Base-by-base conservation (phyloP, 2,329 filamentous ascomycete genomes). In the Leptographium lundbergii region DNA sequence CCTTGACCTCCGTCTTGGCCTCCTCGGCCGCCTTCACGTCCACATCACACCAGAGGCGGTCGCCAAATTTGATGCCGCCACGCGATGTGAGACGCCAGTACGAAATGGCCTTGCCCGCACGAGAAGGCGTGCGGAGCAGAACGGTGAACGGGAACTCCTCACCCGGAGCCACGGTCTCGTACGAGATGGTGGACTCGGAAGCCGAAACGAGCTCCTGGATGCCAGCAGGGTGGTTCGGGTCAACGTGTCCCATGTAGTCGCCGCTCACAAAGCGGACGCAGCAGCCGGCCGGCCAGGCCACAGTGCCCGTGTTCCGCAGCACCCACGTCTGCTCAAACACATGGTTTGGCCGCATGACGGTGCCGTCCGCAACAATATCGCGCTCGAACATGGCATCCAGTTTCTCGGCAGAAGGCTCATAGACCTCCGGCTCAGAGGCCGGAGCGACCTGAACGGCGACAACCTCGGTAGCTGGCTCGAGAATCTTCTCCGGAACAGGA, bases 21-120 rank as follows among this genome's bases (percentile, higher is more conserved):
- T 70, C 68, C 65, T 75, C 69, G 63, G 72, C 68, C 34, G 68
- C 66, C 65, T 77, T 74, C 65, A 96, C 89, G 56, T 83, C 81
- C 63, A 99, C 83, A 65, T 97, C 91, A 69, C 92, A 96, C 92
- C 92, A 99, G 54, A 99, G 78, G 67, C 91, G 88, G 75, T 96
- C 89, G 47, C 94, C 94, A 64, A 97, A 96, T 64, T 89, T 87
- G 63, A 81, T 77, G 27, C 91, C 91, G 60, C 89, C 85, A 9
- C 84, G 79, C 61, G 89, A 85, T 66, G 91, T 95, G 64, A 99
- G 77, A 63, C 92, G 91, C 94, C 94, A 99, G 80, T 96, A 96
- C 1, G 94, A 97, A 68, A 96, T 94, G 61, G 86, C 80, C 71
- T 87, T 88, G 59, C 92, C 91, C 58, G 83, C 74, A 55, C 88